These are phyloP conservation scores for Suillus alpinus DNA, from an alignment of 768 basidiomycete species.

Conservation along the genomic window DNA sequence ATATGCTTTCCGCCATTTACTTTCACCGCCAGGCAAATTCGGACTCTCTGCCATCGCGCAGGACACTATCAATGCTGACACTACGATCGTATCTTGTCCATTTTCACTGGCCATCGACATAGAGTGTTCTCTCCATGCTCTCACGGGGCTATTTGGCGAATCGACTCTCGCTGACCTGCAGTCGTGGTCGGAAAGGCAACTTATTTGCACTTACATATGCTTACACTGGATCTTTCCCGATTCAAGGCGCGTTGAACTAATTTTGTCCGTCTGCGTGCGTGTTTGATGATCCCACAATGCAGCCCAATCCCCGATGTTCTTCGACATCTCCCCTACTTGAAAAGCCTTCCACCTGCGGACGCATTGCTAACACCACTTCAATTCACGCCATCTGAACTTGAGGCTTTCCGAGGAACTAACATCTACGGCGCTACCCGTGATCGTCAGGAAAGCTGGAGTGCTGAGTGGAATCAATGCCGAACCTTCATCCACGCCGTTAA, in stretches of 20 bases:
- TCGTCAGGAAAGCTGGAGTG: constrained; percentile 56
- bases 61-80: constrained; percentile 45
- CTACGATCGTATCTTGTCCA: constrained; percentile 63
- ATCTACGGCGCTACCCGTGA: constrained; percentile 75
- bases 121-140: constrained; percentile 40
- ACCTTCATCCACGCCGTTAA: constrained; percentile 35
- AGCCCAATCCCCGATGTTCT: constrained; percentile 3
- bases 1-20: constrained; percentile 10
- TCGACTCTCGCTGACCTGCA: constrained; percentile 18
- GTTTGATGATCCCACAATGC: constrained; percentile 13
- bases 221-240: constrained; percentile 56
- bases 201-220: constrained; percentile 63
- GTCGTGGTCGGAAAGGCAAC: constrained; percentile 62
- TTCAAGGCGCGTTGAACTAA: constrained; percentile 27
- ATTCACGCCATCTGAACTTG: constrained; percentile 61
- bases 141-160: constrained; percentile 39
- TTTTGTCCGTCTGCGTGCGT: neutral
- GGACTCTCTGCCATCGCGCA: constrained; percentile 54
- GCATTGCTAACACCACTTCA: constrained; percentile 71
- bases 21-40: constrained; percentile 31
- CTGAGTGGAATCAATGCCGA: constrained; percentile 60
- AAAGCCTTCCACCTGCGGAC: constrained; percentile 55
- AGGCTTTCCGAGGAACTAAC: constrained; percentile 74
- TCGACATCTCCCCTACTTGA: constrained; percentile 60
- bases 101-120: constrained; percentile 63